phyloP scores from a whole-genome alignment of 106 monocot species.

The Dioscorea zingiberensis region DNA sequence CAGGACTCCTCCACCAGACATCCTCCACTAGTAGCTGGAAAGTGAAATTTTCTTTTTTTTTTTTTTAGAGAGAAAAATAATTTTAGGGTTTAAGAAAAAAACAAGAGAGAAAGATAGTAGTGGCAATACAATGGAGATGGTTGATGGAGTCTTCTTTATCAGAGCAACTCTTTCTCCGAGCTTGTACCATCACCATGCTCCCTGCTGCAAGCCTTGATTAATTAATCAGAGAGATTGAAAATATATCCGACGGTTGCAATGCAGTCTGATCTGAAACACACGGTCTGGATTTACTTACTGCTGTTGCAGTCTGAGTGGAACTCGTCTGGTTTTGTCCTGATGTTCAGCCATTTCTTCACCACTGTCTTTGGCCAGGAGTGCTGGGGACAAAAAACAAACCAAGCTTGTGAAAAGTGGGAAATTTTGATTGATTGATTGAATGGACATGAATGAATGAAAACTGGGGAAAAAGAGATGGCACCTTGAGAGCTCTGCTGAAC shows the following conservation, averaged over 20 bases:
- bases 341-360: slow-evolving; percentile 64
- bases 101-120: neutral
- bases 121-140: slow-evolving; percentile 9
- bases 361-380: slow-evolving; percentile 63
- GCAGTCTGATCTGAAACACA: no score
- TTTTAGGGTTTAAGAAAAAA: neutral
- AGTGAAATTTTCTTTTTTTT: neutral
- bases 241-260: no score
- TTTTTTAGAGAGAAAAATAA: no score
- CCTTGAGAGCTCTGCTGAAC: slow-evolving; percentile 1
- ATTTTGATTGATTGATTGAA: no score
- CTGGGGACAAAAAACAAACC: neutral
- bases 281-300: slow-evolving; percentile 9
- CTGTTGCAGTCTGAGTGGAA: slow-evolving; percentile 35
- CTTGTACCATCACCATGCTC: slow-evolving; percentile 5
- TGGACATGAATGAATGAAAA: no score
- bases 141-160: slow-evolving; percentile 21
- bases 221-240: no score
- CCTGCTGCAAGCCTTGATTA: neutral
- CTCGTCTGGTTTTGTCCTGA: slow-evolving; percentile 15
- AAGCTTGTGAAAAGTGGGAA: neutral
- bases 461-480: neutral
- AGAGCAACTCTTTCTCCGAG: slow-evolving; percentile 65
- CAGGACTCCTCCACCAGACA: slow-evolving; percentile 36
- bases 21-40: slow-evolving; percentile 24